A percentile compares a stretch with the other conserved stretches of the same genome.
phyloP scores from a whole-genome alignment of 371 early-diverging fungal species.

The Rhizopus arrhizus region DNA sequence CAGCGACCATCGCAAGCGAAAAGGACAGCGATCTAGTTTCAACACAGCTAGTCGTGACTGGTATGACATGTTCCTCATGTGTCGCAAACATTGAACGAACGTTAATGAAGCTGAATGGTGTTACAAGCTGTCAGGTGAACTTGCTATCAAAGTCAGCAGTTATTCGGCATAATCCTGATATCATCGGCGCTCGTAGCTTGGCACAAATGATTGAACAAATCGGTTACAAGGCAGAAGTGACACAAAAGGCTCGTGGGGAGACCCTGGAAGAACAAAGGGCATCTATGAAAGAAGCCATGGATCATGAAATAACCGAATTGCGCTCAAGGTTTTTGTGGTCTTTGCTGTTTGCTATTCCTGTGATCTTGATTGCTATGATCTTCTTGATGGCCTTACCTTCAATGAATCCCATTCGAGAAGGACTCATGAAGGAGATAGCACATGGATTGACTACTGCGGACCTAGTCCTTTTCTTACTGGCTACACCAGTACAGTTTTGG shows the following conservation, averaged over 20 bases:
- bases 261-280: constrained; percentile 41
- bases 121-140: constrained; percentile 65
- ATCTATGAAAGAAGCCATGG: constrained; percentile 52
- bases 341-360: constrained; percentile 62
- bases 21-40: constrained; percentile 17
- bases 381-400: constrained; percentile 61
- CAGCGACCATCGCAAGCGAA: constrained; percentile 13
- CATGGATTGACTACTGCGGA: constrained; percentile 55
- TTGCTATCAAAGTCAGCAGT: constrained; percentile 65
- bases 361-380: constrained; percentile 62
- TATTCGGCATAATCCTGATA: constrained; percentile 58
- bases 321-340: constrained; percentile 56
- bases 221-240: constrained; percentile 59
- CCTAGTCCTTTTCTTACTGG: constrained; percentile 52
- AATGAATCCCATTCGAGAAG: constrained; percentile 39
- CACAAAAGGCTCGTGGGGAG: constrained; percentile 36
- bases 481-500: constrained; percentile 64
- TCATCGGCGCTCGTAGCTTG: constrained; percentile 52
- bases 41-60: constrained; percentile 58
- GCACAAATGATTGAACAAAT: constrained; percentile 62
- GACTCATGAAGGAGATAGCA: constrained; percentile 38
- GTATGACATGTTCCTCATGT: constrained; percentile 88
- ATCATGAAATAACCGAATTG: constrained; percentile 47
- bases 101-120: constrained; percentile 56
- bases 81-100: constrained; percentile 71